These are phyloP conservation scores for Pelargonium myrrhifolium DNA, from an alignment of 441 rosid genomes.

Conservation along the genomic window DNA sequence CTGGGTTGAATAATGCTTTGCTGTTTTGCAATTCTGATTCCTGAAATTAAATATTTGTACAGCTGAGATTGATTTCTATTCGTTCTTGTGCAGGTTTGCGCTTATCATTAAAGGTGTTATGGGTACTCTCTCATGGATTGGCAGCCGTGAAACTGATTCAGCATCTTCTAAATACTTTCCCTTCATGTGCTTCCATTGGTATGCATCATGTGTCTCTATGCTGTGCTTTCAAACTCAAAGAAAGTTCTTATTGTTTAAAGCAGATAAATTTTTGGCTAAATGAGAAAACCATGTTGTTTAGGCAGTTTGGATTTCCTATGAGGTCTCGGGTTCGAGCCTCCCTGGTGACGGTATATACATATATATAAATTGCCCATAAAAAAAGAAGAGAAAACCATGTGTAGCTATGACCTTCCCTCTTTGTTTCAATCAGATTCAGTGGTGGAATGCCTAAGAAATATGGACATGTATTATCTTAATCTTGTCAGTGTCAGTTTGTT, in stretches of 20 bases:
- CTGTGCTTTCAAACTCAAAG: neutral
- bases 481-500: neutral
- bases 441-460: neutral
- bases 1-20: neutral
- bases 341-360: too few species aligned
- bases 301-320: too few species aligned
- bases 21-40: constrained; percentile 4
- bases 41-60: neutral
- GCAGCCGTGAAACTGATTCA: constrained; percentile 59
- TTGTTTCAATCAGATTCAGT: neutral
- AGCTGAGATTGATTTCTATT: constrained; percentile 13
- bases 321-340: too few species aligned
- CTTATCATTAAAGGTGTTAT: constrained; percentile 41
- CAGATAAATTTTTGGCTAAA: neutral
- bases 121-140: constrained; percentile 76
- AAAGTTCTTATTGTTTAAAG: neutral
- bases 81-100: constrained; percentile 46
- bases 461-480: neutral
- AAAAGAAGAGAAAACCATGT: too few species aligned
- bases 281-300: neutral
- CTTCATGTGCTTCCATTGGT: constrained; percentile 88
- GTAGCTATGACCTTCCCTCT: neutral
- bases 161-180: constrained; percentile 65
- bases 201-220: constrained; percentile 12
- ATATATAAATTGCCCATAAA: too few species aligned